Base-by-base conservation (phyloP, 1,284 basidiomycete species). In the Phellinidium pouzarii region DNA sequence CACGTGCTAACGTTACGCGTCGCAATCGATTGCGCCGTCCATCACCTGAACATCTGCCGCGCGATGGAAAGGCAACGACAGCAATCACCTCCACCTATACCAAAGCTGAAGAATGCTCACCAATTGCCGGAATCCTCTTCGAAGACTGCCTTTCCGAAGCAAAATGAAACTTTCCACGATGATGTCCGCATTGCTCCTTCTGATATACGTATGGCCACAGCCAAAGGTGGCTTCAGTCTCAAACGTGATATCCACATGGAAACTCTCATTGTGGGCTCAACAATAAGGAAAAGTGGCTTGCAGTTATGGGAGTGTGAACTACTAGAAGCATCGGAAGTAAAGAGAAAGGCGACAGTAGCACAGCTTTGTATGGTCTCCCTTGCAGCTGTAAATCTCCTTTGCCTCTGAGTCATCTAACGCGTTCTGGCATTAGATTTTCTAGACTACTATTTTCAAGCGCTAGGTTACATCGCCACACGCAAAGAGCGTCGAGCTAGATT, bases 401-500 rank as follows among this genome's bases (percentile, higher is more conserved):
- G 47, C 42, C 44, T 58, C 36, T n/a, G 25, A n/a, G 6, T 31
- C 19, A 22, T 22, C 12, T 31, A 29, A 43, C 2, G n/a, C 12
- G 11, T 19, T 19, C 40, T 47, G 17, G 22, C 40, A 17, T 44
- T 59, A 94, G 91, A 92, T 71, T 95, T 94, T 70, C 78, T 94
- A 29, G 92, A 95, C 67, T 95, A 94, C 65, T 94, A 95, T 71
- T 95, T 96, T 66, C 91, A 95, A 66, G 78, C 84, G 0, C 78
- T 97, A 37, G 91, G 90, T 22, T 96, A 96, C 69, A 77, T 96
- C 54, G 79, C 86, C 23, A 71, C 84, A 38, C 80, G 94, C 26
- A 93, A 92, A 67, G 84, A 91, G 51, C 82, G 94, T 27, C 78
- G 91, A 37, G 68, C 80, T 5, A 79, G 75, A 44, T 96, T 96